These are phyloP conservation scores for Citrus reticulata DNA, from an alignment of 345 rosid genomes.

Conservation along the genomic window DNA sequence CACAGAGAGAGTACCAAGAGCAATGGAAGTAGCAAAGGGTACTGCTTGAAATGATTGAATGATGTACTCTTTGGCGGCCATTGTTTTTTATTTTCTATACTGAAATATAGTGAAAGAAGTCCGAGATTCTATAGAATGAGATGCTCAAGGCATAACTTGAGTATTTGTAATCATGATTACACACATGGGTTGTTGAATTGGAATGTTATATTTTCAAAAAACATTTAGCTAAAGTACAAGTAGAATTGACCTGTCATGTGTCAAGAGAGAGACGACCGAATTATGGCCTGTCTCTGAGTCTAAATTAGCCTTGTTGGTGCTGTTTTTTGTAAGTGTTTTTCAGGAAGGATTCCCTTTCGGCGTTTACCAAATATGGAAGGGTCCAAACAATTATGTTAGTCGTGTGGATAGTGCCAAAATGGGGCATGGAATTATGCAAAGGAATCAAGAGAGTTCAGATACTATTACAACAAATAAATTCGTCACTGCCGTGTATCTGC, in stretches of 20 bases:
- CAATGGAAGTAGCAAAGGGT: conserved; percentile 37
- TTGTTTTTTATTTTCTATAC: background rate
- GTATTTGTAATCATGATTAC: background rate
- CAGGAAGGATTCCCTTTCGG: background rate
- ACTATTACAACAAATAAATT: background rate
- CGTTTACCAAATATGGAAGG: background rate
- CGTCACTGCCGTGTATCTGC: too few species aligned
- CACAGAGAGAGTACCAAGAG: conserved; percentile 37
- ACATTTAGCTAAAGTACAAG: background rate
- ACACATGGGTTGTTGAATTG: background rate
- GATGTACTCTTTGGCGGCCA: conserved; percentile 9
- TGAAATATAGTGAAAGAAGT: background rate
- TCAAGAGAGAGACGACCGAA: background rate
- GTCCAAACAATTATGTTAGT: too few species aligned
- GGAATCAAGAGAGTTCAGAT: background rate
- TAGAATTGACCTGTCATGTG: background rate
- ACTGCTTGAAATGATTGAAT: conserved; percentile 12
- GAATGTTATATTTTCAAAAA: too few species aligned
- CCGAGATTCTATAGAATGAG: background rate
- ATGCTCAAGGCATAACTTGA: background rate
- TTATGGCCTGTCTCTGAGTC: background rate
- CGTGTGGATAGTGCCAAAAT: background rate
- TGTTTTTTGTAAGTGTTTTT: background rate
- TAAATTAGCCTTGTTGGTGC: background rate
- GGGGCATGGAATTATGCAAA: background rate